Evolutionary conservation across 257 asterid species (phyloP).

Genomic region (Capsicum baccatum): DNA sequence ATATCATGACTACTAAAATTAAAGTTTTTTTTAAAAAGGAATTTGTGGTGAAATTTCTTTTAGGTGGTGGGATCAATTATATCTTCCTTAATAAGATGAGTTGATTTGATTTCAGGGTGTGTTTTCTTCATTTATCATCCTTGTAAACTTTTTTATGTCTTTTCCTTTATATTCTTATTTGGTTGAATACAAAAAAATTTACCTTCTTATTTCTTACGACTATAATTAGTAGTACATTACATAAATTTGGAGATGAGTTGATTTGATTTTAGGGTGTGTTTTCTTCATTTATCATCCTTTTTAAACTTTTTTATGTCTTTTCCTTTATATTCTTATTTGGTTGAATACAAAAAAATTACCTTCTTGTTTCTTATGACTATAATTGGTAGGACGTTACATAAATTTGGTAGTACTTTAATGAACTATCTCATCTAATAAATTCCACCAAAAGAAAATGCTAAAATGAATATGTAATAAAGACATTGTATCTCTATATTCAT

Average conservation of each 20-base stretch:
- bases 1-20: neutral
- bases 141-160: neutral
- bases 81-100: neutral
- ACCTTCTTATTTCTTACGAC: no score
- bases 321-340: neutral
- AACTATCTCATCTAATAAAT: neutral
- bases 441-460: neutral
- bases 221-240: no score
- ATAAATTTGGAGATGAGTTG: neutral
- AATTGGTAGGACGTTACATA: neutral
- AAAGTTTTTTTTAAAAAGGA: neutral
- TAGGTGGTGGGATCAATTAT: constrained; percentile 19
- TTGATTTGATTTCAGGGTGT: constrained; percentile 22
- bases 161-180: neutral
- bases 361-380: neutral
- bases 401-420: neutral
- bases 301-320: neutral
- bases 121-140: constrained; percentile 7
- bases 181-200: no score
- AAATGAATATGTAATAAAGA: no score
- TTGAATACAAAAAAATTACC: constrained; percentile 3
- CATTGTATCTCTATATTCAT: neutral
- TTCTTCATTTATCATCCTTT: constrained; percentile 1
- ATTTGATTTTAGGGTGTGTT: constrained; percentile 22
- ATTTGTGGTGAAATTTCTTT: neutral